Evolutionary conservation across 352 stramenopile genomes (phyloP).

Genomic region (Phytopythium cucurbitacearum): DNA sequence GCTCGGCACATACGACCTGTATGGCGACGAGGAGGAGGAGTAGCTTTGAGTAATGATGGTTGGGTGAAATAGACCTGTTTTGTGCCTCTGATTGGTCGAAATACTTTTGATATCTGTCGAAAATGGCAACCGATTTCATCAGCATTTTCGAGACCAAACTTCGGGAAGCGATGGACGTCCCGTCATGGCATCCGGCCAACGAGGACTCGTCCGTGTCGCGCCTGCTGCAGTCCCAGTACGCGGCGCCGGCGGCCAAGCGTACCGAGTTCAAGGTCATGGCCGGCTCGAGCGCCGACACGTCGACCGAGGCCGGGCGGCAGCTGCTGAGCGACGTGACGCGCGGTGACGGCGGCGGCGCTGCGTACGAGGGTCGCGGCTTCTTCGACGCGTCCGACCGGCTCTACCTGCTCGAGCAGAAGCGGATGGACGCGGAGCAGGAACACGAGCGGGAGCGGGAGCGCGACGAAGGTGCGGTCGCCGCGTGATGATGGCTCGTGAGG

Average conservation of each 20-base stretch:
- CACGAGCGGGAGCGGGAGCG: conserved; percentile 22
- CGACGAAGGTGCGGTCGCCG: conserved; percentile 24
- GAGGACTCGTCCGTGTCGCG: conserved; percentile 36
- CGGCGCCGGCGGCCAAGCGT: conserved; percentile 18
- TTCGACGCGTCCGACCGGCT: conserved; percentile 71
- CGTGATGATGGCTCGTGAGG: conserved; percentile 1
- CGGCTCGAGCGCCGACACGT: conserved; percentile 50
- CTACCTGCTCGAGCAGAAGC: conserved; percentile 68
- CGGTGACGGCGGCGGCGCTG: conserved; percentile 23
- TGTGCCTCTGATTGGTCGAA: conserved; percentile 3
- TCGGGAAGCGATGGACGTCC: conserved; percentile 51
- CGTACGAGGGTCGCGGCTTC: conserved; percentile 48
- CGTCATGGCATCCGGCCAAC: conserved; percentile 72
- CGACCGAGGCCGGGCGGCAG: conserved; percentile 58
- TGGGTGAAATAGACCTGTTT: conserved; percentile 7
- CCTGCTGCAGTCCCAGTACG: conserved; percentile 17
- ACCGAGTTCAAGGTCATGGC: conserved; percentile 71
- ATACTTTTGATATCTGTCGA: neutral
- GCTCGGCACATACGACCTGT: conserved; percentile 8
- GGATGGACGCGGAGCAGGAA: conserved; percentile 29
- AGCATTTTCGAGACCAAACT: conserved; percentile 1
- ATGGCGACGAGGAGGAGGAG: conserved; percentile 3
- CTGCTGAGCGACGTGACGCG: conserved; percentile 46
- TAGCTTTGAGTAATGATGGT: neutral
- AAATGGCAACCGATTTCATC: neutral